Evolutionary conservation across 106 monocot genomes (phyloP), one percentile per base, ranked within the genome.

Genomic region (Cymbidium sinense): DNA sequence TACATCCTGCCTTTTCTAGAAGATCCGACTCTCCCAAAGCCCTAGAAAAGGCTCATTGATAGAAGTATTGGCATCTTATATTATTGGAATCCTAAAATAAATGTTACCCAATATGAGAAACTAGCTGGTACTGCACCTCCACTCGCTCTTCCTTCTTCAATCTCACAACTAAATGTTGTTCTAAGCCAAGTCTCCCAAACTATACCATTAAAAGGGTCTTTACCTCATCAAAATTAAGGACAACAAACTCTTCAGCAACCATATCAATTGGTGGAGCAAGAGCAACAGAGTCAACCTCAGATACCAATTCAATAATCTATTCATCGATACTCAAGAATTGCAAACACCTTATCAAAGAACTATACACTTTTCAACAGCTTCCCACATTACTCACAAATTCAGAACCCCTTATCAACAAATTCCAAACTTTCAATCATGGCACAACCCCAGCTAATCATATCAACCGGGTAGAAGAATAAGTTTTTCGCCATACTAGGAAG

Each of bases 41-140:
- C 90, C 1, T 90, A 87, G 90, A 87, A 85, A 76, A 87, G 82
- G 19, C 82, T 90, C 6, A 76, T 90, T 34, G 90, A 90, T 78
- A 87, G 90, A 12, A 78, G 62, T 34, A 85, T 85, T 2, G 79
- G 86, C 39, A 33, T 82, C 7, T 70, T 90, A 50, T 90, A 90
- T 78, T 90, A 87, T 77, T 90, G 90, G 90, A 90, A 90, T 64
- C 90, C 86, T 43, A 87, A 90, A 33, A 90, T 87, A 34, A 87
- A 90, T 76, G 71, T 83, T 36, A 90, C 87, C 27, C 90, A 90
- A 36, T 87, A 87, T 67, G 87, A 87, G 58, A 82, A 72, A 29
- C 90, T 85, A 37, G 83, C 73, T n/a, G 50, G 51, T 20, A 21
- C 75, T 17, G 72, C 54, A 2, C 85, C 85, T 69, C 79, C 82